These are phyloP conservation scores for Petunia axillaris DNA, from an alignment of 257 asterid species.

Conservation along the genomic window DNA sequence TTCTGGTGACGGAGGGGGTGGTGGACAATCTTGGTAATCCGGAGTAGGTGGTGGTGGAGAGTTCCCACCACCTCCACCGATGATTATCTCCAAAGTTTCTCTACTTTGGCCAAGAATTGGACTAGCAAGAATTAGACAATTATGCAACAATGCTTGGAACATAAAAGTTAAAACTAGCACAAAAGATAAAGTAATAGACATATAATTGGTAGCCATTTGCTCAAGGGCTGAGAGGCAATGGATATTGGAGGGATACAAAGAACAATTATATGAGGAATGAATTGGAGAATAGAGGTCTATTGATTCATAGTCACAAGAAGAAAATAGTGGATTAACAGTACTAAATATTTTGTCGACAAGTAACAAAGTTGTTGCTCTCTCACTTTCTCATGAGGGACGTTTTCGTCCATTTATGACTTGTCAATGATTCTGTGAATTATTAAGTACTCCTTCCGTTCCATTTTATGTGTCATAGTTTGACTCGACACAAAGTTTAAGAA, in stretches of 20 bases:
- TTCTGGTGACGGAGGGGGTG: neutral
- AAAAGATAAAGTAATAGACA: neutral
- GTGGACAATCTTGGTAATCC: slow-evolving; percentile 12
- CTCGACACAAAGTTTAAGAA: too few species aligned
- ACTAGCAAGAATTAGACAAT: slow-evolving; percentile 18
- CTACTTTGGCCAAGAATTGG: slow-evolving; percentile 23
- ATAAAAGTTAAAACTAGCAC: neutral
- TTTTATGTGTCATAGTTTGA: too few species aligned
- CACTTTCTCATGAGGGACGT: neutral
- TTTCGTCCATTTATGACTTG: slow-evolving; percentile 1
- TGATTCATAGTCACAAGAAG: slow-evolving; percentile 9
- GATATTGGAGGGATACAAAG: neutral
- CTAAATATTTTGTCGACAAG: neutral
- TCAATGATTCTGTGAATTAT: neutral
- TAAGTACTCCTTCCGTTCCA: too few species aligned
- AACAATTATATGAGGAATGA: slow-evolving; percentile 6
- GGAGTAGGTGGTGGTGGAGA: neutral
- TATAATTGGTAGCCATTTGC: slow-evolving; percentile 1
- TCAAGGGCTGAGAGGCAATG: neutral
- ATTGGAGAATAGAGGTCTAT: neutral
- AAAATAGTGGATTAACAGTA: neutral
- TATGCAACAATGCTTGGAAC: slow-evolving; percentile 12
- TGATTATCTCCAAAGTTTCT: slow-evolving; percentile 39
- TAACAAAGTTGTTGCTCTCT: slow-evolving; percentile 22
- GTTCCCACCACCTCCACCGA: slow-evolving; percentile 33